phyloP scores from a whole-genome alignment of 2,329 filamentous ascomycete genomes.

The Thelonectria blattea region DNA sequence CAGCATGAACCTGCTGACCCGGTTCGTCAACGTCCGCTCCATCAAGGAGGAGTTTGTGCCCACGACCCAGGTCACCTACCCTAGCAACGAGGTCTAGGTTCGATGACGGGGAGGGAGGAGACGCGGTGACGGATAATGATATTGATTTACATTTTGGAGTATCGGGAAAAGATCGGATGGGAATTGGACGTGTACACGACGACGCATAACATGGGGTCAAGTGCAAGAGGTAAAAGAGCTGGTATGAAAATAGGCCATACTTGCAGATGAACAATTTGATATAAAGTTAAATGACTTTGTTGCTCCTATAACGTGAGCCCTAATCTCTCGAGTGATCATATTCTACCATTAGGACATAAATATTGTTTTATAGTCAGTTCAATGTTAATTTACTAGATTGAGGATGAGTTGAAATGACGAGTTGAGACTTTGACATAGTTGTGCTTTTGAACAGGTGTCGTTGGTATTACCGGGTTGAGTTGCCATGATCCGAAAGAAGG shows the following conservation, averaged over 20 bases:
- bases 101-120: not conserved
- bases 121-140: constrained; percentile 2
- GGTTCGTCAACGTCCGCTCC: constrained; percentile 71
- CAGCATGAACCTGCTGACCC: constrained; percentile 65
- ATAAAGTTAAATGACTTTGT: not conserved
- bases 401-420: too few species aligned
- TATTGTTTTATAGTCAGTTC: too few species aligned
- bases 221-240: not conserved
- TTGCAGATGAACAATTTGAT: not conserved
- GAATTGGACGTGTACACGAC: constrained; percentile 14
- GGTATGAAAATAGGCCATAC: not conserved
- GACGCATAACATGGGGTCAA: constrained; percentile 2
- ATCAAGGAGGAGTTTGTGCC: constrained; percentile 78
- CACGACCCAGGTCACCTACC: constrained; percentile 69
- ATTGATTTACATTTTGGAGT: constrained; percentile 15
- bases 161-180: constrained; percentile 16
- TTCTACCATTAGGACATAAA: not conserved
- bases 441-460: too few species aligned
- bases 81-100: constrained; percentile 69
- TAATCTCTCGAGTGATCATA: not conserved
- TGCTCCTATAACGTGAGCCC: not conserved
- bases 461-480: too few species aligned
- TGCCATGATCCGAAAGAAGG: too few species aligned
- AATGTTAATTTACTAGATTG: too few species aligned
- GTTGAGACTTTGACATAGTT: too few species aligned